Conservation (phyloP, 192 early-diverging fungal genomes). For the Backusella circina region DNA sequence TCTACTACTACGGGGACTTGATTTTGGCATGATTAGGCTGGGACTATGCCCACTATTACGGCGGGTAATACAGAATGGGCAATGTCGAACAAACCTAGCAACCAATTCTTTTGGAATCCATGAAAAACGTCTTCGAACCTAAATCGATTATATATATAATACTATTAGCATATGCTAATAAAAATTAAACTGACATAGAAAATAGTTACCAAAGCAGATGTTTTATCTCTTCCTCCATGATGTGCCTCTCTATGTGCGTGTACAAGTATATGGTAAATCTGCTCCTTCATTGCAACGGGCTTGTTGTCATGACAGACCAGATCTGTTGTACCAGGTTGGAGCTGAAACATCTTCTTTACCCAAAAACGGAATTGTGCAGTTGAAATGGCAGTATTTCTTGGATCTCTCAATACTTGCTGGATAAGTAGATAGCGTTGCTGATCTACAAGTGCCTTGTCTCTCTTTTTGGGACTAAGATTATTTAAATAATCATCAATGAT, state of each 20-base stretch:
- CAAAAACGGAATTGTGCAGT: conserved; percentile 55
- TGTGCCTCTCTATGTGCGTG: conserved; percentile 48
- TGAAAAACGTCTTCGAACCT: conserved; percentile 34
- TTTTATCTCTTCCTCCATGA: conserved; percentile 54
- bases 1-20: conserved; percentile 15
- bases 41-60: conserved; percentile 31
- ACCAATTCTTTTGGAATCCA: conserved; percentile 40
- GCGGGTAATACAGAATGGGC: conserved; percentile 37
- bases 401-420: conserved; percentile 46
- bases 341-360: conserved; percentile 56
- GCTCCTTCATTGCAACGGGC: conserved; percentile 49
- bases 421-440: conserved; percentile 48
- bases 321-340: conserved; percentile 33
- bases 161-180: background rate
- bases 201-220: conserved; percentile 47
- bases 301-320: conserved; percentile 50
- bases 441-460: conserved; percentile 49
- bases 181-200: background rate
- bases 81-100: conserved; percentile 36
- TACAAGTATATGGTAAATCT: conserved; percentile 47
- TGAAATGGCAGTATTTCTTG: conserved; percentile 49
- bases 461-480: conserved; percentile 47
- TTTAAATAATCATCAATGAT: conserved; percentile 48
- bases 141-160: background rate
- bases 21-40: conserved; percentile 14